Base-by-base conservation (phyloP, 176 grass and related monocot species). In the Triticum aestivum region DNA sequence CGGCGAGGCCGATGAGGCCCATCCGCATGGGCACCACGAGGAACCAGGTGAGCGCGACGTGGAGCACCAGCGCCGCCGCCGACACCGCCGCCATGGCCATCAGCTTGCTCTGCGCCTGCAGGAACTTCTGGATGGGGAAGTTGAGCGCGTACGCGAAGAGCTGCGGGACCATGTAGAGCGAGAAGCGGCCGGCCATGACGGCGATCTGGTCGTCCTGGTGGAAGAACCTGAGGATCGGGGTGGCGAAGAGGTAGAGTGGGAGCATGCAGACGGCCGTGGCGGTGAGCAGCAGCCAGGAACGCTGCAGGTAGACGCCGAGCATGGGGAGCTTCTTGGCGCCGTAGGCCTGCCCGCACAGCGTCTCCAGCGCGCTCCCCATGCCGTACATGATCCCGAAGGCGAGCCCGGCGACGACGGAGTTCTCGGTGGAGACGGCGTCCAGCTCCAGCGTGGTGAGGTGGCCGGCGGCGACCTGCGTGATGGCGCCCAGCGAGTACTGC, bases 371-470 rank as follows among this genome's bases (percentile, higher is more conserved):
- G 49, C 92, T 94, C 34, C 92, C 92, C 92, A 94, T 94, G 9
- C 92, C 89, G 8, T 69, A 37, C 91, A 91, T 95, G 85, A 98
- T 87, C 7, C 92, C 91, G 18, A 93, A 87, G 21, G 93, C 95
- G 39, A 98, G 95, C 10, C 93, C 95, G 11, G 93, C 91, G 77
- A 95, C 92, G 67, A 98, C 91, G 75, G 82, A 88, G 89, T 95
- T 98, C 85, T 95, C 93, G 18, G 92, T 98, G 51, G 95, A 98
- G 83, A 95, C 70, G 47, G 91, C 92, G n/a, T 98, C 95, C 35
- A 98, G 91, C 83, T 98, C 95, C 61, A 98, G 93, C 13, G 93
- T 98, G 20, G 85, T 93, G 27, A 98, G 91, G 76, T 98, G 95
- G 42, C 95, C 95, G 33, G 93, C 95, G 51, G 93, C 86, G 59